Evolutionary conservation across 257 asterid species (phyloP), one percentile per base, ranked within the genome.

Genomic region (Solanum sejunctum): DNA sequence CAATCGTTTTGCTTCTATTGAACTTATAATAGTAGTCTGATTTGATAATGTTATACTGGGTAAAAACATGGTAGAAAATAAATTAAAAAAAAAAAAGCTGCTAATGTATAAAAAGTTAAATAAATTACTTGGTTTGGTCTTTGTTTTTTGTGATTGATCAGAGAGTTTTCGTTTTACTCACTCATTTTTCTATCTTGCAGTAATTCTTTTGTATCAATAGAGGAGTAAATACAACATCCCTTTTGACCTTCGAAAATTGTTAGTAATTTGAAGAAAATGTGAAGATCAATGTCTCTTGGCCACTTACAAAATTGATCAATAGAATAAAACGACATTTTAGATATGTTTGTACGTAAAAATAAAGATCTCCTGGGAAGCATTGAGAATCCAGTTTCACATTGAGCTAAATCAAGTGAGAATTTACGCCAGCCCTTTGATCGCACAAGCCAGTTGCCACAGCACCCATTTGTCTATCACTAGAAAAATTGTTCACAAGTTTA

Each of bases 391-490:
- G 2, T 67, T 67, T 67, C 21, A 32, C 15, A 6, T 32, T 7
- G 47, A 28, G 47, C 49, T 32, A 16, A 67, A 64, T 64, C 6
- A 28, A 11, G 36, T 16, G 26, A 63, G 63, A 67, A 32, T 89
- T 90, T 90, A 95, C 43, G n/a, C 98, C 97, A 61, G 94, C 98
- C 55, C 90, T 90, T 20, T 94, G 98, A 86, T 94, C 92, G 52
- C 89, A 95, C 4, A 96, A 90, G 82, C 95, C 95, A 0, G 93
- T 98, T 56, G 96, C 97, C 55, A 94, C 90, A 28, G 92, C 94
- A 12, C 97, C 96, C 94, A 92, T 92, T 36, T 97, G 87, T 55
- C 12, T 77, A 84, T 86, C 86, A 8, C 86, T 87, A 61, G 89
- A 84, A 45, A 90, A 45, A 84, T 91, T 85, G 55, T 84, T 79